A percentile compares a stretch with the other conserved stretches of the same genome.
phyloP scores from a whole-genome alignment of 2,329 filamentous ascomycete genomes.

The Calonectria pseudoturangicola region DNA sequence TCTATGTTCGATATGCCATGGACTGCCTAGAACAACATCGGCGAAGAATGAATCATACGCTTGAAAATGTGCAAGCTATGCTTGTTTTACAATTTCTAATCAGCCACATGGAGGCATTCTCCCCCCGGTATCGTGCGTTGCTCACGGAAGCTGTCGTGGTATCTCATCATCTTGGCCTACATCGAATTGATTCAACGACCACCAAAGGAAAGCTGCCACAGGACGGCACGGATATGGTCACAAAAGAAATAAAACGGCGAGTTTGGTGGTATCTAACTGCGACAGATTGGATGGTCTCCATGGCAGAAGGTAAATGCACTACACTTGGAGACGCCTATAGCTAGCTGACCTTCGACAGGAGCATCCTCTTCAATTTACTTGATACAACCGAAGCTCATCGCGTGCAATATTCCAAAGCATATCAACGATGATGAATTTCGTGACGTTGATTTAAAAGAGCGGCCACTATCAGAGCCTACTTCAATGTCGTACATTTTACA shows the following conservation, averaged over 20 bases:
- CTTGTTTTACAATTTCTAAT: neutral
- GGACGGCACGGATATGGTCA: neutral
- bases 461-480: neutral
- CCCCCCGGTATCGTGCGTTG: neutral
- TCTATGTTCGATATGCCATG: neutral
- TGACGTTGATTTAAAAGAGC: neutral
- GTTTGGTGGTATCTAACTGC: slow-evolving; percentile 1
- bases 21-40: neutral
- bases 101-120: neutral
- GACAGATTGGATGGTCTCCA: neutral
- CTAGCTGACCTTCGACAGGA: neutral
- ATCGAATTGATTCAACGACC: neutral
- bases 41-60: neutral
- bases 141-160: neutral
- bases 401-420: neutral
- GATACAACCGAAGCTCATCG: neutral
- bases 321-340: neutral
- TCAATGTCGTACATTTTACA: neutral
- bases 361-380: neutral
- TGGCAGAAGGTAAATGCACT: neutral
- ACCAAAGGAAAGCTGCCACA: neutral
- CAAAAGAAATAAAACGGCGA: neutral
- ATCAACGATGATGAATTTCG: neutral
- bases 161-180: neutral
- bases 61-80: neutral